phyloP scores from a whole-genome alignment of 257 asterid genomes.

The Anisodus acutangulus region DNA sequence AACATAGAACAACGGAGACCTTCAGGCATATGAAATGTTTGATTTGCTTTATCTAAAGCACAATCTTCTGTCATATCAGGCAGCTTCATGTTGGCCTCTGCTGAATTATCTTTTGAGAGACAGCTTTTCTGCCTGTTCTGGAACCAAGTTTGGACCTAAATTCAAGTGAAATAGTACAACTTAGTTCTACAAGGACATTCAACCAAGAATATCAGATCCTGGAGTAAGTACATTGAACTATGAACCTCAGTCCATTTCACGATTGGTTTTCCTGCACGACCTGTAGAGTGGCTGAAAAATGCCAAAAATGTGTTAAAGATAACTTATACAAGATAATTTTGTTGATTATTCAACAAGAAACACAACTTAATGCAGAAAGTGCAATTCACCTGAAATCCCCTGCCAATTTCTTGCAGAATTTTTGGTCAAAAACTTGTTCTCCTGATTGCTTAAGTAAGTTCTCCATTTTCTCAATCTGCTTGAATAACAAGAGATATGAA shows the following conservation, averaged over 20 bases:
- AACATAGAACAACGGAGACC: conserved; percentile 40
- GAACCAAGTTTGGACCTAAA: conserved; percentile 77
- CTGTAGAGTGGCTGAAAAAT: conserved; percentile 67
- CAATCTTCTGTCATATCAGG: conserved; percentile 41
- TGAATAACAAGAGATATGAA: not conserved
- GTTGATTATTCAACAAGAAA: conserved; percentile 29
- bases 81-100: conserved; percentile 34
- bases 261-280: conserved; percentile 86
- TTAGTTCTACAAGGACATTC: conserved; percentile 23
- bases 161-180: conserved; percentile 28
- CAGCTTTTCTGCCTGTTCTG: conserved; percentile 51
- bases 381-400: conserved; percentile 61
- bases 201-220: conserved; percentile 20
- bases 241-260: conserved; percentile 86
- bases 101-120: conserved; percentile 42
- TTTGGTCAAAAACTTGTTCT: conserved; percentile 51
- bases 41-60: conserved; percentile 40
- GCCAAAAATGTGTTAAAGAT: conserved; percentile 14
- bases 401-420: conserved; percentile 68
- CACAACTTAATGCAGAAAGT: not conserved
- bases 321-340: not conserved
- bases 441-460: conserved; percentile 39
- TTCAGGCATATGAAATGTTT: conserved; percentile 34
- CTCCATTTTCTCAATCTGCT: conserved; percentile 75
- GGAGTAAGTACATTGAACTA: conserved; percentile 8